Base-by-base conservation (phyloP, 257 asterid species). In the Parsonsia alboflavescens region DNA sequence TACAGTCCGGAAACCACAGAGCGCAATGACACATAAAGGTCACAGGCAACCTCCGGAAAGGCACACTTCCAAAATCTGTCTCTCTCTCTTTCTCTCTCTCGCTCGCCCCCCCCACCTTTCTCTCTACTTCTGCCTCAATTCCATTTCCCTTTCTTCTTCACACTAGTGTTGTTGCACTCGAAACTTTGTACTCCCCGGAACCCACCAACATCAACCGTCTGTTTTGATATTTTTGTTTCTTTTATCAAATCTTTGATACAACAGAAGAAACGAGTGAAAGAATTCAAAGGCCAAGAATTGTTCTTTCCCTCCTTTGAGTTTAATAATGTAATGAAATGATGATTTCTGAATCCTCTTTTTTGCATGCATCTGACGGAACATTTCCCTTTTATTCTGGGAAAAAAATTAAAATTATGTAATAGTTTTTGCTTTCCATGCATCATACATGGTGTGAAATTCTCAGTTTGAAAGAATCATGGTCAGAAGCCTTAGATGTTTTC, bases 1-100 rank as follows among this genome's bases (percentile, higher is more conserved):
- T 66, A 66, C 62, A 78, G 79, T 75, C 80, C 61, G 72, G 8
- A 81, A 6, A 76, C 75, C 10, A 50, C 54, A n/a, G 82, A 65
- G 49, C 19, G 75, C 78, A 64, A 81, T 59, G 0, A 19, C 68
- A 65, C 54, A 64, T 62, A 68, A 24, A 78, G 52, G 72, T 76
- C 84, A 44, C 78, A 49, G 68, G 45, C 78, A 56, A 24, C 73
- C 71, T 77, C 68, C 83, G 49, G 44, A 74, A 72, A 71, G 53
- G 57, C 76, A 52, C 80, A 77, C 80, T 74, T 71, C 48, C 65
- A 49, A 72, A 61, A 52, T 15, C 17, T 1, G 39, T 24, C 59
- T n/a, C 15, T 4, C 26, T 8, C 72, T 1, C 61, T 4, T 42
- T 1, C 59, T 33, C 68, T 53, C 24, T 69, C 68, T 57, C 68